Evolutionary conservation across 2,329 filamentous ascomycete genomes (phyloP), one percentile per base, ranked within the genome.

Genomic region (Alternaria viburni): DNA sequence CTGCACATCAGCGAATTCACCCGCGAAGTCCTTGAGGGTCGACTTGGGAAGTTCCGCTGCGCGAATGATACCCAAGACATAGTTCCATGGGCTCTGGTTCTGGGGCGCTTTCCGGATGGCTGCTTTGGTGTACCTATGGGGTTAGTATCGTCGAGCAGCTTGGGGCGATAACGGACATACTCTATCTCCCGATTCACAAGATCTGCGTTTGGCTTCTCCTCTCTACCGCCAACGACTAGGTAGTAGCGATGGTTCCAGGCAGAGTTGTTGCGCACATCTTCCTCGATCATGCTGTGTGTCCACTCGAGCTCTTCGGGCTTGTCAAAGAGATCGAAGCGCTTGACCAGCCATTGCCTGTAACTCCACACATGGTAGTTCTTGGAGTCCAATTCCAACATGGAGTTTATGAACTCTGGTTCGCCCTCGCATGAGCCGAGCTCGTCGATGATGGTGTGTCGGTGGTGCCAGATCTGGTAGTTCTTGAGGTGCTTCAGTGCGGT

Each of bases 331-430:
- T 79, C 79, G 79, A 91, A 89, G 54, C 87, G 83, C 69, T 88
- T 86, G 80, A 97, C 84, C 82, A 91, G 77, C 89, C 90, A 85
- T 78, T 97, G 93, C 62, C 96, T 87, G 83, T 98, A 99, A 59
- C 90, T 93, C 96, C 96, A 99, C 51, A 98, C 96, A 78, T 99
- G 96, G 79, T 99, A 98, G 83, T 99, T 99, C 83, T 99, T 99
- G 54, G 91, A 88, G 78, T 99, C 96, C 71, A 91, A 86, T 44
- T 86, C 87, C 58, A 99, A 90, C 87, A 99, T 98, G 50, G 86
- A 81, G 62, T 86, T 86, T 63, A 97, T 87, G 79, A 98, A 98
- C 13, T 85, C 85, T 19, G 86, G 84, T 81, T 99, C 96, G 4
- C 87, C 87, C 5, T 84, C 78, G 11, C 87, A 88, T 56, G 93